Base-by-base conservation (phyloP, 169 alveolate species). In the Cryptosporidium sp. region DNA sequence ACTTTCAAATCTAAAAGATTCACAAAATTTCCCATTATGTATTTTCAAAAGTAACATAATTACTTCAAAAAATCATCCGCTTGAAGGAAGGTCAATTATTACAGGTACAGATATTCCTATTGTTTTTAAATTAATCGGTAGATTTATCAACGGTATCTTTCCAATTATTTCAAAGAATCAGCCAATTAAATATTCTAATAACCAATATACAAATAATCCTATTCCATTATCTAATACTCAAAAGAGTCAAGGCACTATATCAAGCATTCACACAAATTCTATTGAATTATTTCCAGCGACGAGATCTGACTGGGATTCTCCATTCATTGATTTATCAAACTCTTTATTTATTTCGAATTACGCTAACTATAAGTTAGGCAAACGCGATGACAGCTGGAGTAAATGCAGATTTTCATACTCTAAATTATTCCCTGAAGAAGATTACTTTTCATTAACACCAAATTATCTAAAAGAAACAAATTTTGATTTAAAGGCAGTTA, bases 241-340 rank as follows among this genome's bases (percentile, higher is more conserved):
- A 37, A 62, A 62, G 62, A 39, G 31, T 26, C 73, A 80, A 52
- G 42, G 70, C 23, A 26, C 4, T 0, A 37, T 53, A 1, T 35
- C 75, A 62, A 42, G 9, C 39, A 45, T 48, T 26, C 35, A 37
- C 42, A 26, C 69, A 45, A 45, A 45, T 44, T 37, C 37, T 48
- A 21, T 80, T 10, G 75, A 80, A 51, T 39, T 80, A 8, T 44
- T 65, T 80, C 75, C 89, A 8, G 89, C 89, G 16, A 14, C 56
- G 6, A 80, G 70, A 65, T 62, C 89, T 23, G 80, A 80, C 16
- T 80, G 89, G 89, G 51, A 45, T 12, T 65, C 65, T 31, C 62
- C 75, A 9, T 65, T 31, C 42, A 18, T 80, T 48, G 89, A 80
- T 80, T 42, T 62, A 12, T 80, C 73, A 42, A 65, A 65, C 9